Evolutionary conservation across 1,284 basidiomycete species (phyloP).

Genomic region (Caloboletus inedulis): DNA sequence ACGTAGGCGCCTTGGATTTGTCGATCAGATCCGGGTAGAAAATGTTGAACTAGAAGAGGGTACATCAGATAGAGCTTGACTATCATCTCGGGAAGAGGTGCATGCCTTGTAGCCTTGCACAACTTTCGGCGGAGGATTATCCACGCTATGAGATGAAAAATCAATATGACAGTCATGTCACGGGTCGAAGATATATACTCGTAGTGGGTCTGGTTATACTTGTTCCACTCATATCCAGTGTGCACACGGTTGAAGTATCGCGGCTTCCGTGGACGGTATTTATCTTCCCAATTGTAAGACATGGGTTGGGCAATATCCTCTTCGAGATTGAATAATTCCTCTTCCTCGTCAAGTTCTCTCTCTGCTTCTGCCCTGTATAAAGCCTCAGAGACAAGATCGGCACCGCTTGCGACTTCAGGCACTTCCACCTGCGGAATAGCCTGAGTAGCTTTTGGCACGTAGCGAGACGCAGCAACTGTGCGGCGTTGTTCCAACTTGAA

Average conservation of each 20-base stretch:
- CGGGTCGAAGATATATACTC: conserved; percentile 63
- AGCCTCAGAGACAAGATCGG: conserved; percentile 82
- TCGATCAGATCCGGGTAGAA: conserved; percentile 97
- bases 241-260: conserved; percentile 99
- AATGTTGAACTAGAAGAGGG: conserved; percentile 73
- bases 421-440: conserved; percentile 44
- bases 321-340: conserved; percentile 90
- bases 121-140: conserved; percentile 96
- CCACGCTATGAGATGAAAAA: conserved; percentile 56
- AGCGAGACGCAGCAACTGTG: conserved; percentile 75
- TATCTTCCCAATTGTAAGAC: conserved; percentile 97
- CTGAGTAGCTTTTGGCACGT: conserved; percentile 72
- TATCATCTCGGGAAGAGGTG: conserved; percentile 10
- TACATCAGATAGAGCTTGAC: conserved; percentile 17
- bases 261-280: conserved; percentile 97
- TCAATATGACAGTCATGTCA: conserved; percentile 4
- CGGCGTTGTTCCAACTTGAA: conserved; percentile 73
- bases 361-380: conserved; percentile 86
- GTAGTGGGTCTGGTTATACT: conserved; percentile 98
- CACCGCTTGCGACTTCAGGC: conserved; percentile 55
- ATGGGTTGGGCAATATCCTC: conserved; percentile 79
- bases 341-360: conserved; percentile 91
- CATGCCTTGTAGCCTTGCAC: conserved; percentile 96
- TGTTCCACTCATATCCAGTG: conserved; percentile 99
- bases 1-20: conserved; percentile 93